Percentiles rank a stretch among this genome's conserved stretches.
These are phyloP conservation scores for Claviceps spartinae DNA, from an alignment of 2,329 filamentous ascomycete species.

Conservation along the genomic window DNA sequence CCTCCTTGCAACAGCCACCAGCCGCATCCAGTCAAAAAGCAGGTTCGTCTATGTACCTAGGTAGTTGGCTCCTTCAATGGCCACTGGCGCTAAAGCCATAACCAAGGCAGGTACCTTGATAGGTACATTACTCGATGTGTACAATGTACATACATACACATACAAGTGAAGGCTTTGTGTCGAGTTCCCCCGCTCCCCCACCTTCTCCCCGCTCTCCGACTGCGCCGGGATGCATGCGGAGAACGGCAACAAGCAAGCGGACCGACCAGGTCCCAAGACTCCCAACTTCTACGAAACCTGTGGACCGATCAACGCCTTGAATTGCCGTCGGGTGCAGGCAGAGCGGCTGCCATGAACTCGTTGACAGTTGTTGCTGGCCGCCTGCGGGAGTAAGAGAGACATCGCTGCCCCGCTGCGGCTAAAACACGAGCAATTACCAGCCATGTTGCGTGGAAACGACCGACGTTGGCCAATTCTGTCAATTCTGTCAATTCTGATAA, in stretches of 20 bases:
- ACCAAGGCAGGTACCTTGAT: neutral
- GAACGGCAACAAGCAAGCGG: neutral
- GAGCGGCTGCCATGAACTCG: no score
- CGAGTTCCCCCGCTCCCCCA: neutral
- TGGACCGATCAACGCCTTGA: neutral
- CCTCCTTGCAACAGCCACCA: neutral
- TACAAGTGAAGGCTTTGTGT: neutral
- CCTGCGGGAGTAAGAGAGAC: no score
- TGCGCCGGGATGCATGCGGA: neutral
- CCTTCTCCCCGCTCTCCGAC: neutral
- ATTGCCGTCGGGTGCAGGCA: no score
- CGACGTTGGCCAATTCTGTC: no score
- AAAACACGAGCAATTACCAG: no score
- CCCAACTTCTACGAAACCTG: neutral
- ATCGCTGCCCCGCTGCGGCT: no score
- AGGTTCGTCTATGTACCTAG: neutral
- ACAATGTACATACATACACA: no score
- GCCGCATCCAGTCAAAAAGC: neutral
- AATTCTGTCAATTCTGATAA: no score
- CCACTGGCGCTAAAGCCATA: neutral
- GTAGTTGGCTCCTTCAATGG: neutral
- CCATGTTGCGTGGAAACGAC: no score
- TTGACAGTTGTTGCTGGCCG: no score
- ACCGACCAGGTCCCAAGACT: neutral
- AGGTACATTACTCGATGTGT: neutral